Conservation (phyloP, 176 grass and related monocot genomes). For the Carex pumila region DNA sequence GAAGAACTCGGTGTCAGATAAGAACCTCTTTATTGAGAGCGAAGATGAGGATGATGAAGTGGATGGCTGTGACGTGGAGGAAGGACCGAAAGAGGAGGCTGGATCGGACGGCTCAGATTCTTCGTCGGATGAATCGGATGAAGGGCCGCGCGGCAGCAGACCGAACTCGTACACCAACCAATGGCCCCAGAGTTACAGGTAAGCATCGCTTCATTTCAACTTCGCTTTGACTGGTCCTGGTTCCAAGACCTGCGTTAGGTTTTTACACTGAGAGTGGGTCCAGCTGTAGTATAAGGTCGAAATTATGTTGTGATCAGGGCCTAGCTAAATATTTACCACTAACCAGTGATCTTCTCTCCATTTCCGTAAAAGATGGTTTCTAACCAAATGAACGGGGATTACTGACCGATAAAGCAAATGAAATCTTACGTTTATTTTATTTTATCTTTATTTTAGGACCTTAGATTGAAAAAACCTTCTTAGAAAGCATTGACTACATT, state of each 20-base stretch:
- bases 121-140: constrained; percentile 38
- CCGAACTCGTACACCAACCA: constrained; percentile 65
- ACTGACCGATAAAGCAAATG: too few relatives aligned
- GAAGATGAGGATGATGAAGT: constrained; percentile 43
- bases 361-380: neutral
- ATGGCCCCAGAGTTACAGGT: constrained; percentile 99
- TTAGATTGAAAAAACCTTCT: too few relatives aligned
- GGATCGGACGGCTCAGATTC: constrained; percentile 34
- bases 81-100: constrained; percentile 11
- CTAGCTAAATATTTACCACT: neutral
- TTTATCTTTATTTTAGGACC: too few relatives aligned
- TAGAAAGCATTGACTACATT: too few relatives aligned
- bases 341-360: neutral
- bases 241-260: neutral
- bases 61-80: constrained; percentile 17
- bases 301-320: neutral
- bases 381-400: too few relatives aligned
- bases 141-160: constrained; percentile 29
- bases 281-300: neutral
- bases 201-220: neutral
- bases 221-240: neutral
- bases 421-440: too few relatives aligned
- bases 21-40: constrained; percentile 53
- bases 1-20: constrained; percentile 55
- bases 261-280: neutral